Evolutionary conservation across 345 rosid species (phyloP).

Genomic region (Camelina laxa): DNA sequence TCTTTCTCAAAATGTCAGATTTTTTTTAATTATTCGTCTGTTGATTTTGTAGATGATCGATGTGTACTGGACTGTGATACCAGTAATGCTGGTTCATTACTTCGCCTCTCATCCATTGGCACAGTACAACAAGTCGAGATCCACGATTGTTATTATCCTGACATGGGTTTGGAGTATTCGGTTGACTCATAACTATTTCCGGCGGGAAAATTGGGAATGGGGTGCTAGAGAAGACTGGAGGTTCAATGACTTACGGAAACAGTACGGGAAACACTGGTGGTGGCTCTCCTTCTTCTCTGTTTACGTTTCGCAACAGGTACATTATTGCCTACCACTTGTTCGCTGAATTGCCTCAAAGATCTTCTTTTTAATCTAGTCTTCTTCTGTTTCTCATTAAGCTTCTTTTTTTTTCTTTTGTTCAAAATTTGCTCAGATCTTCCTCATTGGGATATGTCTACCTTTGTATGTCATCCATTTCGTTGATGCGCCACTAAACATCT

Average conservation of each 20-base stretch:
- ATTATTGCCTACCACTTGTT: slow-evolving; percentile 33
- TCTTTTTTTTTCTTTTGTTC: not conserved
- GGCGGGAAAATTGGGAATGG: slow-evolving; percentile 98
- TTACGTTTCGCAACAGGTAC: slow-evolving; percentile 89
- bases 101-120: slow-evolving; percentile 75
- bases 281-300: slow-evolving; percentile 93
- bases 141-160: slow-evolving; percentile 58
- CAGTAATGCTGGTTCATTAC: slow-evolving; percentile 78
- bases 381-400: slow-evolving; percentile 18
- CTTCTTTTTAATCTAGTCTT: not conserved
- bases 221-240: slow-evolving; percentile 99
- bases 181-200: slow-evolving; percentile 82
- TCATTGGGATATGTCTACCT: slow-evolving; percentile 82
- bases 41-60: slow-evolving; percentile 74
- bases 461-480: slow-evolving; percentile 63
- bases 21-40: not conserved
- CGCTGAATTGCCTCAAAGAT: slow-evolving; percentile 52
- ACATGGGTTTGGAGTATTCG: slow-evolving; percentile 89
- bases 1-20: slow-evolving; percentile 5
- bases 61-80: slow-evolving; percentile 93
- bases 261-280: slow-evolving; percentile 93
- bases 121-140: slow-evolving; percentile 66
- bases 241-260: slow-evolving; percentile 75
- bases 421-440: slow-evolving; percentile 63
- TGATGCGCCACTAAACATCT: slow-evolving; percentile 63